These are phyloP conservation scores for Cnidoscolus chayamansa DNA, from an alignment of 441 rosid genomes.

Conservation along the genomic window DNA sequence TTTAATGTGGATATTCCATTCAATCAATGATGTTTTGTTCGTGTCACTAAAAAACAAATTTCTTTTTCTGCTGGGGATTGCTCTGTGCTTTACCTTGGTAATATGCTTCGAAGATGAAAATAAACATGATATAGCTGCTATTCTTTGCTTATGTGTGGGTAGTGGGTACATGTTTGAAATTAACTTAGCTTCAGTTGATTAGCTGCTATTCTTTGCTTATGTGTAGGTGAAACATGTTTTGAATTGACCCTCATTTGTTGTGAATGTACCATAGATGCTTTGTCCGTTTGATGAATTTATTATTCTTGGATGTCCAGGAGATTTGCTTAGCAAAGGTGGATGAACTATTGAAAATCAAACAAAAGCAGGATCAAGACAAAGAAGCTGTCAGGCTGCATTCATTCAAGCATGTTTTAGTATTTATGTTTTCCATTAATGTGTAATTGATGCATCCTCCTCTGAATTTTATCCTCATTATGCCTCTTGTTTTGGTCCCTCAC, in stretches of 20 bases:
- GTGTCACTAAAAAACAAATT: background rate
- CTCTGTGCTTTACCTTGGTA: background rate
- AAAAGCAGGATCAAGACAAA: conserved; percentile 78
- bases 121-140: background rate
- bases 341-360: conserved; percentile 60
- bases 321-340: conserved; percentile 49
- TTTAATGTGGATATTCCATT: background rate
- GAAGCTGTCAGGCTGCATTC: conserved; percentile 58
- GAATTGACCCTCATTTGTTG: background rate
- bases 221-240: background rate
- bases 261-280: background rate
- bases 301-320: conserved; percentile 37
- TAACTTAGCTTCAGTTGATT: background rate
- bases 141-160: background rate
- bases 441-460: conserved; percentile 16
- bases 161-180: background rate
- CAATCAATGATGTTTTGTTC: background rate
- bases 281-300: conserved; percentile 16
- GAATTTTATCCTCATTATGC: conserved; percentile 26
- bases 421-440: conserved; percentile 7
- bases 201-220: background rate
- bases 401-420: conserved; percentile 44
- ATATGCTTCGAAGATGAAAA: background rate
- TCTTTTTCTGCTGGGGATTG: background rate
- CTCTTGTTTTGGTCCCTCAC: conserved; percentile 27